Percentiles rank a stretch among this genome's conserved stretches.
Evolutionary conservation across 306 rosid genomes (phyloP).

Genomic region (Canavalia gladiata): DNA sequence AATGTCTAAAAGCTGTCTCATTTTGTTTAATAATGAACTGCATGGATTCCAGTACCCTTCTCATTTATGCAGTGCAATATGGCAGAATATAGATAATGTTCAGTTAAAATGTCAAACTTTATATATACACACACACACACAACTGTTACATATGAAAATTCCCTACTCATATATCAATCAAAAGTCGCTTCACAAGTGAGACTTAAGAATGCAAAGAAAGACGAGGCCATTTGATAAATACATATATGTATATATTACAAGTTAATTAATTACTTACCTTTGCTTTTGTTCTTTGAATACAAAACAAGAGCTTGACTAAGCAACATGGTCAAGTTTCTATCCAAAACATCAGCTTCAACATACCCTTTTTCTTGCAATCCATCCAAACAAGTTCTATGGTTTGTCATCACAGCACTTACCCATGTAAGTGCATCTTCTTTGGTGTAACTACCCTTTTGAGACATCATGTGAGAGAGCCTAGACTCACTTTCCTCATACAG

Average conservation of each 20-base stretch:
- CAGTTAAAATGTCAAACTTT: constrained; percentile 24
- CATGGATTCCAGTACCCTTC: constrained; percentile 8
- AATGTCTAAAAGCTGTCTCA: neutral
- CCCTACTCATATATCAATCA: constrained; percentile 3
- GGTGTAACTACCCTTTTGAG: constrained; percentile 25
- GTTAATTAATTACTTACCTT: neutral
- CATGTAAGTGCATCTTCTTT: constrained; percentile 60
- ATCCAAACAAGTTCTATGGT: constrained; percentile 66
- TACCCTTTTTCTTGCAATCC: constrained; percentile 61
- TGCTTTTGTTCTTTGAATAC: constrained; percentile 40
- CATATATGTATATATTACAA: neutral
- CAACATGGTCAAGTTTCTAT: constrained; percentile 53
- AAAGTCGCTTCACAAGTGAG: neutral
- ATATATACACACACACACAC: neutral
- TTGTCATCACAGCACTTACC: constrained; percentile 66
- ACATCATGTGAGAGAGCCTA: constrained; percentile 50
- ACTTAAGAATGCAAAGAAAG: constrained; percentile 1
- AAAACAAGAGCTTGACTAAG: constrained; percentile 61
- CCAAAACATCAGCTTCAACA: constrained; percentile 32
- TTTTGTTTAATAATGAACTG: neutral
- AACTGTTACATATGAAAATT: neutral
- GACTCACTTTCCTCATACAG: constrained; percentile 70
- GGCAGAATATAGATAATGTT: constrained; percentile 20
- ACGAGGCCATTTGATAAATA: constrained; percentile 1
- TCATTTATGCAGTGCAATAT: constrained; percentile 23